Percentiles rank a stretch among this genome's conserved stretches.
Conservation (phyloP, 148 eudicot species). For the Camellia lanceoleosa region DNA sequence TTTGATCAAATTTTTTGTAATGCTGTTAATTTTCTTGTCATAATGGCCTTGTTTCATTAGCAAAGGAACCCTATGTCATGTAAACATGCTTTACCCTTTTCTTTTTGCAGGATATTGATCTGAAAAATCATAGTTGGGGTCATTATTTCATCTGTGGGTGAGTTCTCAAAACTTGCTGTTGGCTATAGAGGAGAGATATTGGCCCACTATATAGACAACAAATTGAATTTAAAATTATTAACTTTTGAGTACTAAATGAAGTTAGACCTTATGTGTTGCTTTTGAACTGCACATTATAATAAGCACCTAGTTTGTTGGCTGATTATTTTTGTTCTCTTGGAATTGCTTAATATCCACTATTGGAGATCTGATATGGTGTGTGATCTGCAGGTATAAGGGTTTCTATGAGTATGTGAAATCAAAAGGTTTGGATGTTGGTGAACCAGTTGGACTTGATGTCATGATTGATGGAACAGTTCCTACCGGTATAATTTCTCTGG, state of each 20-base stretch:
- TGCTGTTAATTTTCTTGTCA: not conserved
- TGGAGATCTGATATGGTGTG: constrained; percentile 10
- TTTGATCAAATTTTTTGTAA: not conserved
- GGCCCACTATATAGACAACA: not conserved
- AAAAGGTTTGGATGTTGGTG: constrained; percentile 69
- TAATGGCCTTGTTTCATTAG: not conserved
- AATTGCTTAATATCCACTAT: not conserved
- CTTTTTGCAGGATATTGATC: constrained; percentile 68
- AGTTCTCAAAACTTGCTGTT: constrained; percentile 19
- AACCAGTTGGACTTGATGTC: constrained; percentile 80
- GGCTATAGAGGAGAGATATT: not conserved
- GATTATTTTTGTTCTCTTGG: not conserved
- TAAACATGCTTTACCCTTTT: not conserved
- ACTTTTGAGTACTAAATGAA: not conserved
- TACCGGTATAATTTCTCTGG: constrained; percentile 47
- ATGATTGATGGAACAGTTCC: constrained; percentile 97
- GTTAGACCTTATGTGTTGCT: not conserved
- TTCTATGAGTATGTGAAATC: constrained; percentile 73
- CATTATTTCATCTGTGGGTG: constrained; percentile 98
- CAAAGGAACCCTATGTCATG: not conserved
- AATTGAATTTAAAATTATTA: not conserved
- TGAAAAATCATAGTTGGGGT: constrained; percentile 94
- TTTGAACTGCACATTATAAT: not conserved
- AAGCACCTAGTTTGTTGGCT: not conserved
- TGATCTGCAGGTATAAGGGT: constrained; percentile 74